Evolutionary conservation across 192 early-diverging fungal genomes (phyloP).

Genomic region (Entomortierella parvispora): DNA sequence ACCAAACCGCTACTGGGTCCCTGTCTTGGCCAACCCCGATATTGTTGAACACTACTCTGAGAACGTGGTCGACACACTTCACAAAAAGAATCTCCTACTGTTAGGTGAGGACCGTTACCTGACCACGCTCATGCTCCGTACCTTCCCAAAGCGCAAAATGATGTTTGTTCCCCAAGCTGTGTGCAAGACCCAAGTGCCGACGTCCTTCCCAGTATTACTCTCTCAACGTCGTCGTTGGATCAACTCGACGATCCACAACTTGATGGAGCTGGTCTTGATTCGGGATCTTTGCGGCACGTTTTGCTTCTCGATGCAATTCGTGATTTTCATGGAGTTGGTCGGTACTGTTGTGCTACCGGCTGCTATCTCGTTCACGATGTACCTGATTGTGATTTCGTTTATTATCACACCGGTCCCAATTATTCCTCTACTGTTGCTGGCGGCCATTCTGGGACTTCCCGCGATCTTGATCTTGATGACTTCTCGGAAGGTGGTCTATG

Average conservation of each 20-base stretch:
- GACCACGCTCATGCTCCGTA: slow-evolving; percentile 89
- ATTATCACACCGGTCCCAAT: slow-evolving; percentile 56
- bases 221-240: slow-evolving; percentile 95
- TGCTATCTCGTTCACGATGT: slow-evolving; percentile 88
- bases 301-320: slow-evolving; percentile 96
- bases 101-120: slow-evolving; percentile 94
- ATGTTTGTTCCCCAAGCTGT: slow-evolving; percentile 91
- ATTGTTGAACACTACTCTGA: slow-evolving; percentile 88
- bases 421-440: slow-evolving; percentile 76
- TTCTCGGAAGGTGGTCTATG: slow-evolving; percentile 79
- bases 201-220: slow-evolving; percentile 83
- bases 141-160: slow-evolving; percentile 93
- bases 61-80: slow-evolving; percentile 83
- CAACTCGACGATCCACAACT: slow-evolving; percentile 94
- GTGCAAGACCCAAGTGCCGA: slow-evolving; percentile 93
- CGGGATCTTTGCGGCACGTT: slow-evolving; percentile 90
- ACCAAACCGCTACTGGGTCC: slow-evolving; percentile 79
- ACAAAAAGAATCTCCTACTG: slow-evolving; percentile 90
- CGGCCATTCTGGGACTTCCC: slow-evolving; percentile 78
- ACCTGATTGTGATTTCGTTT: slow-evolving; percentile 78
- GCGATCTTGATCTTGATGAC: slow-evolving; percentile 86
- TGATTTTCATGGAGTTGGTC: slow-evolving; percentile 94
- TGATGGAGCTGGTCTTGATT: slow-evolving; percentile 84
- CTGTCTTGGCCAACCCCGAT: slow-evolving; percentile 81
- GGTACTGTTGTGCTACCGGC: slow-evolving; percentile 94